Conservation (phyloP, 2,329 filamentous ascomycete genomes). For the Chaetomium globosum region DNA sequence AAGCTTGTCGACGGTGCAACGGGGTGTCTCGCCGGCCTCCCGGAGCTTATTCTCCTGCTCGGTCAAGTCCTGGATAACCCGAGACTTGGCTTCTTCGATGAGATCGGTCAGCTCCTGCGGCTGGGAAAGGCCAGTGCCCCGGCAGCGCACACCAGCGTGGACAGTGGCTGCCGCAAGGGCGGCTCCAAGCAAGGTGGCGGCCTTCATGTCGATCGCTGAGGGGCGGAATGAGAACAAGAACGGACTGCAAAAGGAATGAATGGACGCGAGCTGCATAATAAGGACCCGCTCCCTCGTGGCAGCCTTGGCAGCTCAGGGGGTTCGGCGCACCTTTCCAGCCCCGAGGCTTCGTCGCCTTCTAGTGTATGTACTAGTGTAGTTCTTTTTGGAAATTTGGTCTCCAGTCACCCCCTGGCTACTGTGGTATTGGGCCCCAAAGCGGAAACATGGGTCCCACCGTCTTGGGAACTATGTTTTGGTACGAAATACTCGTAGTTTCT, state of each 20-base stretch:
- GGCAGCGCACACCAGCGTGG: constrained; percentile 25
- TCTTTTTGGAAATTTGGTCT: not conserved
- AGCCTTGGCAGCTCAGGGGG: not conserved
- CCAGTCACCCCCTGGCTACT: not conserved
- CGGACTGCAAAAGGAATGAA: not conserved
- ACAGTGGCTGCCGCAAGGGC: constrained; percentile 28
- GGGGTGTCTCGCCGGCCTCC: constrained; percentile 32
- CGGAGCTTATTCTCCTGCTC: constrained; percentile 32
- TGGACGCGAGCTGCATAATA: constrained; percentile 3
- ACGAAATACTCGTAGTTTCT: not conserved
- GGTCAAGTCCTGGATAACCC: constrained; percentile 30
- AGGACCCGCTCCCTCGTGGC: constrained; percentile 16
- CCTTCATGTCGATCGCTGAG: constrained; percentile 26
- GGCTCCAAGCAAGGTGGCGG: constrained; percentile 28
- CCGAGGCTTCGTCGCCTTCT: not conserved
- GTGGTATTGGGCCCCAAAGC: not conserved
- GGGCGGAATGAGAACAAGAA: not conserved
- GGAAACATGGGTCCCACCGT: not conserved
- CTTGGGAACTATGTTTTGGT: not conserved
- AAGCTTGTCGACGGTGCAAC: constrained; percentile 37
- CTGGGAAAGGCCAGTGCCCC: constrained; percentile 26
- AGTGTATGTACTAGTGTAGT: not conserved
- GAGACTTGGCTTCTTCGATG: constrained; percentile 32
- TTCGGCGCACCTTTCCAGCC: not conserved
- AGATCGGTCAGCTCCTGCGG: constrained; percentile 29